Conservation (phyloP, 108 stramenopile species). For the Craspedostauros australis region DNA sequence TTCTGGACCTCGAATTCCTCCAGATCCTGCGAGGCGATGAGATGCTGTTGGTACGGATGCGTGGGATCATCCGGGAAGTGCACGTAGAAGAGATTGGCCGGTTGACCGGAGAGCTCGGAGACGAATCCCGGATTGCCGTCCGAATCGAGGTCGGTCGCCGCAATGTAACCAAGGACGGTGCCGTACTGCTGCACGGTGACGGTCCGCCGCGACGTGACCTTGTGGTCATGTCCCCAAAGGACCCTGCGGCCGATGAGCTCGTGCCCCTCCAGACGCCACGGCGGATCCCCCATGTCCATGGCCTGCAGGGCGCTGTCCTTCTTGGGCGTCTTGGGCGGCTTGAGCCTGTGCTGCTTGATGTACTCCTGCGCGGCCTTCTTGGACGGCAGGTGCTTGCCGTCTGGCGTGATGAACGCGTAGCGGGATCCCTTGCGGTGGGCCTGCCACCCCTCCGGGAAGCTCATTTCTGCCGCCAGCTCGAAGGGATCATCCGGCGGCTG, state of each 20-base stretch:
- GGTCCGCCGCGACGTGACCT: slow-evolving; percentile 29
- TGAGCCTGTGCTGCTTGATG: slow-evolving; percentile 7
- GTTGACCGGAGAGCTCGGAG: slow-evolving; percentile 53
- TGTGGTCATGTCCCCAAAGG: slow-evolving; percentile 23
- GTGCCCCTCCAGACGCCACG: slow-evolving; percentile 65
- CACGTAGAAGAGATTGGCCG: slow-evolving; percentile 69
- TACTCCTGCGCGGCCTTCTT: slow-evolving; percentile 55
- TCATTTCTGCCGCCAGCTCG: slow-evolving; percentile 35
- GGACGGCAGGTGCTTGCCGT: slow-evolving; percentile 35
- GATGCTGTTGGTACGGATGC: slow-evolving; percentile 29
- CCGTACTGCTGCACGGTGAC: slow-evolving; percentile 50
- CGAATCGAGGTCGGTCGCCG: slow-evolving; percentile 68
- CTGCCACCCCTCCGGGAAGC: slow-evolving; percentile 53
- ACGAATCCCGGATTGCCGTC: slow-evolving; percentile 78
- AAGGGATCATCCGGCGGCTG: slow-evolving; percentile 44
- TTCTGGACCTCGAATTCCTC: slow-evolving; percentile 63
- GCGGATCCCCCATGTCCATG: slow-evolving; percentile 65
- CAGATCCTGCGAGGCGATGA: slow-evolving; percentile 54
- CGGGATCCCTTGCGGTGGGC: slow-evolving; percentile 29
- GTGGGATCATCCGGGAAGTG: slow-evolving; percentile 60
- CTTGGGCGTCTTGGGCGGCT: slow-evolving; percentile 17
- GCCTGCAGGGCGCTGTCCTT: slow-evolving; percentile 10
- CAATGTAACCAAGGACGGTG: slow-evolving; percentile 58
- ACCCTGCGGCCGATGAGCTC: slow-evolving; percentile 48
- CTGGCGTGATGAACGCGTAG: slow-evolving; percentile 41